Evolutionary conservation across 352 stramenopile genomes (phyloP), one percentile per base, ranked within the genome.

Genomic region (Phytophthora pinifolia): DNA sequence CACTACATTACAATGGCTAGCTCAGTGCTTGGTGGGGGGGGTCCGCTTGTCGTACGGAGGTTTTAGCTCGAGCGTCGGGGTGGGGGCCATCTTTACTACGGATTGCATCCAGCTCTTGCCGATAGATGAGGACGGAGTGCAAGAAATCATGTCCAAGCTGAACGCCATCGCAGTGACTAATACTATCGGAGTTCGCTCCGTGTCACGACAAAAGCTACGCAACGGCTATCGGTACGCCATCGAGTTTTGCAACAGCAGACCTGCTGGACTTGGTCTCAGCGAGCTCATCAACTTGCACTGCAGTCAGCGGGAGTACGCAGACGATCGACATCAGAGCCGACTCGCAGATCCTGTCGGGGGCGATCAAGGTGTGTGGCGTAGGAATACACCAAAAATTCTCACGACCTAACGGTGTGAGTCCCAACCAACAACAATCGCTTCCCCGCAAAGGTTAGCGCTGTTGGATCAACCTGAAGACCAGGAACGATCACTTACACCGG

Each of bases 1-100:
- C n/a, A n/a, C n/a, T n/a, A n/a, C n/a, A n/a, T n/a, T n/a, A n/a
- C n/a, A n/a, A n/a, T n/a, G n/a, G 61, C 79, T 0, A 89, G 79
- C 54, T 37, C 32, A 3, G 48, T 86, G 12, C 33, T 86, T 6
- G 44, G 32, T 29, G 77, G 79, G 1, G 69, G n/a, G 46, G 0
- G 86, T 89, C 48, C 73, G 62, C 7, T 54, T 92, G 3, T 54
- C 57, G 0, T 92, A 92, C n/a, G 79, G 79, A 0, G 72, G 87
- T 46, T 71, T 77, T n/a, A 68, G 54, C 2, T 48, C 57, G 2
- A 61, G 73, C 17, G 49, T 62, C 2, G 60, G 62, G 3, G 35
- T 66, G 0, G 51, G 52, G 0, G 47, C 71, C 10, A 67, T 76
- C 15, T 46, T 53, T 15, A 79, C 58, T 0, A 89, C 79, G 0